These are phyloP conservation scores for Glaciozyma martinii DNA, from an alignment of 768 basidiomycete genomes.

Conservation along the genomic window DNA sequence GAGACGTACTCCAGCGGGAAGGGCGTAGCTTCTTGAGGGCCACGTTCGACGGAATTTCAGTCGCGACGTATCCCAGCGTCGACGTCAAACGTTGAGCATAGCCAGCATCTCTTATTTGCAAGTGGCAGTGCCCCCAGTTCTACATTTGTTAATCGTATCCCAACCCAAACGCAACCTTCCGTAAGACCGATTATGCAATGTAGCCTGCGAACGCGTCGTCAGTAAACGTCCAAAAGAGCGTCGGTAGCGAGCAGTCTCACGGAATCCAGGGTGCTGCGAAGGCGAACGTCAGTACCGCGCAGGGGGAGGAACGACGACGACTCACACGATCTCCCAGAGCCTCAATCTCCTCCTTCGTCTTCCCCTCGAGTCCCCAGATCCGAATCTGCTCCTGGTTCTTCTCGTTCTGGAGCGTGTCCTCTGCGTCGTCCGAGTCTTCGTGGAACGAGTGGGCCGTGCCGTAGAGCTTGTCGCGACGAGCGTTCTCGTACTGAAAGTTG, in stretches of 20 bases:
- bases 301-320: not conserved
- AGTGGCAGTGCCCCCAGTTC: no score
- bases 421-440: not conserved
- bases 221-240: no score
- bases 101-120: no score
- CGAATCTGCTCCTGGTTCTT: not conserved
- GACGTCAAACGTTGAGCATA: no score
- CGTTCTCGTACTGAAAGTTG: slow-evolving; percentile 39
- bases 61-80: slow-evolving; percentile 37
- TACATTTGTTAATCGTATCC: no score
- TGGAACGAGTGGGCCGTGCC: slow-evolving; percentile 27
- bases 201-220: no score
- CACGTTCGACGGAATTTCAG: slow-evolving; percentile 18
- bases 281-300: not conserved
- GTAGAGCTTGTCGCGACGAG: slow-evolving; percentile 38
- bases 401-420: not conserved
- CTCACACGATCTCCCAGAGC: slow-evolving; percentile 15
- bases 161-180: no score
- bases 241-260: not conserved
- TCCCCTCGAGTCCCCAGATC: slow-evolving; percentile 16
- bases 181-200: no score
- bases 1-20: slow-evolving; percentile 39
- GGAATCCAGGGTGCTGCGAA: not conserved
- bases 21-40: slow-evolving; percentile 42
- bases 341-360: slow-evolving; percentile 15